Base-by-base conservation (phyloP, 73 alveolate genomes). In the Paramecium octaurelia region DNA sequence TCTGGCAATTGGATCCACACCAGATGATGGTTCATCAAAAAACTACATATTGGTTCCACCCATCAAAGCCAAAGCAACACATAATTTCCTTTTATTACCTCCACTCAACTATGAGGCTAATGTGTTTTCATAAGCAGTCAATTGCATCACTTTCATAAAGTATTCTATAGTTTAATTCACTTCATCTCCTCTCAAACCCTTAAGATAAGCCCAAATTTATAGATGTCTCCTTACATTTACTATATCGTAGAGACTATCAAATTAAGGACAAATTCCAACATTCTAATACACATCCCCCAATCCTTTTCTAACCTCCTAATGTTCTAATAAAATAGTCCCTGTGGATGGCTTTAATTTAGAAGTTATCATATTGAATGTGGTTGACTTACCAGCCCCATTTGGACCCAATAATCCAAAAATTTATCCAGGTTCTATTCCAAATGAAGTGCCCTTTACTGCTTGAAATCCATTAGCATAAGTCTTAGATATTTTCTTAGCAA, bases 211-310 rank as follows among this genome's bases (percentile, higher is more conserved):
- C 92, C 97, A 98, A 92, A 98, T 95, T 68, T 94, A 94, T 23
- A 98, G 94, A 91, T 98, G 99, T 88, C 97, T 99, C 70, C 94
- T 92, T n/a, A 97, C 99, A 50, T 99, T 97, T 42, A 97, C 89
- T 4, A 96, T 95, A 40, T 97, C 99, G 93, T 95, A 97, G 27
- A 98, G 92, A 35, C 99, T 98, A 86, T 98, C 99, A 93, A 97
- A 97, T 85, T 98, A 97, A 64, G 99, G 99, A 93, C 99, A 98
- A 71, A 97, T 97, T 40, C 99, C 99, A 34, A 98, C 97, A 48
- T 96, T 93, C 85, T 96, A 95, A 83, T 98, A 96, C 2, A 97
- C 98, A 88, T 93, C 73, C 23, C 95, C 95, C 68, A 97, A 95
- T 2, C 97, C 96, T 38, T 44, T 86, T 18, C 60, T 76, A 2